Evolutionary conservation across 306 rosid genomes (phyloP).

Genomic region (Argentina anserina): DNA sequence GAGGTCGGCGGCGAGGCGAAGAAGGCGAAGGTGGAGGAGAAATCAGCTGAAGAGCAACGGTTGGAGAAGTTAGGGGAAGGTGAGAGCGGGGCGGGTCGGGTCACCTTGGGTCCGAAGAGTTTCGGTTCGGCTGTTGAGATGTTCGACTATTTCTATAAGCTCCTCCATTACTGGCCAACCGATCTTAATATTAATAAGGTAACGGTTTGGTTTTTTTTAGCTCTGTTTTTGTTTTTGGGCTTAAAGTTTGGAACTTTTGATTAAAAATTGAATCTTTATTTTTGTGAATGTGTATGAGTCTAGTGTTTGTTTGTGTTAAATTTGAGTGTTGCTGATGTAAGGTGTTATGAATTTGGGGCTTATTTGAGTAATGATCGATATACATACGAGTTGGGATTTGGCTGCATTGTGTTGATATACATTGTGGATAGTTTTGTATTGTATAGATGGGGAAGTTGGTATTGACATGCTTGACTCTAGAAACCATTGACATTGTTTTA

Average conservation of each 20-base stretch:
- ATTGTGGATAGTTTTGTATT: background rate
- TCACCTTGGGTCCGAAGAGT: slow-evolving; percentile 38
- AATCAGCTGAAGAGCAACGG: slow-evolving; percentile 38
- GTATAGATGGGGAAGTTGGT: background rate
- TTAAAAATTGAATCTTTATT: background rate
- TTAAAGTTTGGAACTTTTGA: slow-evolving; percentile 1
- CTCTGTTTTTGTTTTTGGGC: background rate
- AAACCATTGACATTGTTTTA: background rate
- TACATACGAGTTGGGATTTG: background rate
- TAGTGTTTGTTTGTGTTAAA: background rate
- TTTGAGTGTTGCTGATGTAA: background rate
- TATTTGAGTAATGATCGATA: background rate
- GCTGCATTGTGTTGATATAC: background rate
- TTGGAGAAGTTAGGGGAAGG: slow-evolving; percentile 29
- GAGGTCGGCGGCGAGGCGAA: slow-evolving; percentile 15
- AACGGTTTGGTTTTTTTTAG: background rate
- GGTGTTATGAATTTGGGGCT: background rate
- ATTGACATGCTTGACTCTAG: background rate
- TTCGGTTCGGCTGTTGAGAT: slow-evolving; percentile 56
- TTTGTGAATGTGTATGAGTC: background rate
- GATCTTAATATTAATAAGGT: slow-evolving; percentile 68
- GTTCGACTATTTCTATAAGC: slow-evolving; percentile 56
- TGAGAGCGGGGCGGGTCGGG: slow-evolving; percentile 28
- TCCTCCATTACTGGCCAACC: slow-evolving; percentile 71
- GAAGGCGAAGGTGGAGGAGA: slow-evolving; percentile 41